A percentile compares a stretch with the other conserved stretches of the same genome.
Conservation (phyloP, 768 basidiomycete species). For the Cubamyces sp. region DNA sequence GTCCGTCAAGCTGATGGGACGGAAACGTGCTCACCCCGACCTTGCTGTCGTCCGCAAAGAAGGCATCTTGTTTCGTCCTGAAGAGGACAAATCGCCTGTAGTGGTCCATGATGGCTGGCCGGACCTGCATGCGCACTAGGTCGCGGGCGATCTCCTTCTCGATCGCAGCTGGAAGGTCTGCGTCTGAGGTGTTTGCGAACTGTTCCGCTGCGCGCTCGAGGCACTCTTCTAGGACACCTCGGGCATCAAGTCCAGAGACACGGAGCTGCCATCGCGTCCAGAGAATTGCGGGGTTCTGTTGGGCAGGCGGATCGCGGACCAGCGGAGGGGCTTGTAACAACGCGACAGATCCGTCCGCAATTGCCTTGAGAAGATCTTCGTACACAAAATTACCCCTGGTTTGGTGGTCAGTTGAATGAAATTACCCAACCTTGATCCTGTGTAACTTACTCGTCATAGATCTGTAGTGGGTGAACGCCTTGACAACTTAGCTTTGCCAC, state of each 20-base stretch:
- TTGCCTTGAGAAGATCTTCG: slow-evolving; percentile 47
- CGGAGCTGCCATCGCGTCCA: slow-evolving; percentile 48
- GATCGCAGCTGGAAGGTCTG: slow-evolving; percentile 42
- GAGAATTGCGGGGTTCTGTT: slow-evolving; percentile 17
- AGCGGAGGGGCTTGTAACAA: slow-evolving; percentile 53
- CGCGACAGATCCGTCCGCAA: slow-evolving; percentile 61
- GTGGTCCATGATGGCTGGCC: slow-evolving; percentile 62
- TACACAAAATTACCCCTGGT: slow-evolving; percentile 46
- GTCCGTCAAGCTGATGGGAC: background rate
- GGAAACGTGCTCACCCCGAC: slow-evolving; percentile 51
- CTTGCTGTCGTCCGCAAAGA: slow-evolving; percentile 30
- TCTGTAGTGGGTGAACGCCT: slow-evolving; percentile 43
- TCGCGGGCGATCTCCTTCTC: slow-evolving; percentile 53
- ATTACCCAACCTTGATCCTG: background rate
- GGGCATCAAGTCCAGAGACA: slow-evolving; percentile 35
- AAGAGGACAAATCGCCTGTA: slow-evolving; percentile 73
- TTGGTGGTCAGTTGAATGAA: background rate
- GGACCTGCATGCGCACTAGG: slow-evolving; percentile 56
- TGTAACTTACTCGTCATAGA: slow-evolving; percentile 44
- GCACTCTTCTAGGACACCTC: slow-evolving; percentile 49
- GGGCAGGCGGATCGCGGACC: slow-evolving; percentile 26
- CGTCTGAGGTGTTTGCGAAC: slow-evolving; percentile 40
- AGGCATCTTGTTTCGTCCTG: slow-evolving; percentile 36
- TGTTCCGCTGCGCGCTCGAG: slow-evolving; percentile 44
- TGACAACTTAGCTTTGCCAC: slow-evolving; percentile 45